phyloP scores from a whole-genome alignment of 2,329 filamentous ascomycete species.

The Amauroascus niger region DNA sequence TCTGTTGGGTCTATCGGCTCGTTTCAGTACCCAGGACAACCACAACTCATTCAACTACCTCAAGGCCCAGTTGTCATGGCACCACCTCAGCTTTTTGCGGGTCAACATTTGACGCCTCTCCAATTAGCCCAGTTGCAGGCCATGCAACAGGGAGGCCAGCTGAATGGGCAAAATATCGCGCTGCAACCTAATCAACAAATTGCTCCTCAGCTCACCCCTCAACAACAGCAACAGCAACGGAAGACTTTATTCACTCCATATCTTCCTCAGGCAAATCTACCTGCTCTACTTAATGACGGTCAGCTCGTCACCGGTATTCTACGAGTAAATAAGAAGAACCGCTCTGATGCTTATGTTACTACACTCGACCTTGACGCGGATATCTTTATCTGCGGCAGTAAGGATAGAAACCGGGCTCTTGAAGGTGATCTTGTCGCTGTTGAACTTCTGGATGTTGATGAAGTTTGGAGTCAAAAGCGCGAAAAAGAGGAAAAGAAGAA shows the following conservation, averaged over 20 bases:
- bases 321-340: slow-evolving; percentile 98
- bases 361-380: slow-evolving; percentile 91
- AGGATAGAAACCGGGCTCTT: slow-evolving; percentile 91
- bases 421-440: slow-evolving; percentile 94
- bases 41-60: slow-evolving; percentile 76
- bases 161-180: slow-evolving; percentile 66
- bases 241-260: slow-evolving; percentile 99
- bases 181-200: slow-evolving; percentile 61
- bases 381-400: slow-evolving; percentile 99
- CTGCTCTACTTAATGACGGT: slow-evolving; percentile 79
- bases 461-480: slow-evolving; percentile 96
- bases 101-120: slow-evolving; percentile 67
- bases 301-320: slow-evolving; percentile 94
- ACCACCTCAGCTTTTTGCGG: slow-evolving; percentile 63
- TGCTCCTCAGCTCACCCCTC: slow-evolving; percentile 49
- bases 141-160: slow-evolving; percentile 66
- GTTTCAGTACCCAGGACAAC: slow-evolving; percentile 83
- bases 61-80: slow-evolving; percentile 76
- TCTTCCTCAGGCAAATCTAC: slow-evolving; percentile 84
- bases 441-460: slow-evolving; percentile 92
- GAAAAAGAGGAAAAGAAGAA: slow-evolving; percentile 99
- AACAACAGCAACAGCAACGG: slow-evolving; percentile 75
- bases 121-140: slow-evolving; percentile 63
- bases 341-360: slow-evolving; percentile 94
- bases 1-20: slow-evolving; percentile 74